Base-by-base conservation (phyloP, 2,329 filamentous ascomycete genomes). In the Cyphellophora attinorum region DNA sequence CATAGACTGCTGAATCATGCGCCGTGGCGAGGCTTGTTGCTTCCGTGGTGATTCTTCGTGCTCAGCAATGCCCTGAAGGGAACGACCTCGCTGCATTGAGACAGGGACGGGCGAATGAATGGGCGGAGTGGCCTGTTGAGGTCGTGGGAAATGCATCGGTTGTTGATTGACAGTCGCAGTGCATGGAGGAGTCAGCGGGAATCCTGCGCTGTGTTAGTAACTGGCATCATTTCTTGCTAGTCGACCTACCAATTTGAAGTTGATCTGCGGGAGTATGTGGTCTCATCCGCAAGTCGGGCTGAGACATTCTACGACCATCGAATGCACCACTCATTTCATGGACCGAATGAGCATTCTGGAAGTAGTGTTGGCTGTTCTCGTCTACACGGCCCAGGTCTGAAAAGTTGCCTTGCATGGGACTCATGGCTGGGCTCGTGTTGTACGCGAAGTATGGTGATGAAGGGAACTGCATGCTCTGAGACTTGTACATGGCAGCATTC, bases 121-220 rank as follows among this genome's bases (percentile, higher is more conserved):
- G 35, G 53, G 54, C 19, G 62, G 60, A 14, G 60, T 62, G 15
- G 54, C 46, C 31, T 61, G 55, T 21, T 54, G 44, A 37, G 59
- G 61, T 42, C 54, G 54, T 42, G 54, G 54, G 35, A 60, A 57
- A 29, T 56, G 55, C 37, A 53, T 48, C 40, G 56, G 47, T 39
- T 57, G 55, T 41, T 54, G 53, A 34, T 57, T 14, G 15, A 31
- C 29, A 31, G 14, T 10, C 46, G 54, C 52, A 48, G 57, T 60
- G 49, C 61, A 57, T 11, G 79, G 78, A 34, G 81, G 79, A 17
- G 80, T 84, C 29, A 78, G 71, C 38, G 79, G 79, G n/a, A 45
- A 74, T 25, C 73, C 48, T 75, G 79, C 45, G 63, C 77, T 78
- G 39, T 27, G 34, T 19, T 15, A 11, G 13, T 13, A 18, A 56